phyloP scores from a whole-genome alignment of 148 eudicot species.

The Amaranthus cruentus region DNA sequence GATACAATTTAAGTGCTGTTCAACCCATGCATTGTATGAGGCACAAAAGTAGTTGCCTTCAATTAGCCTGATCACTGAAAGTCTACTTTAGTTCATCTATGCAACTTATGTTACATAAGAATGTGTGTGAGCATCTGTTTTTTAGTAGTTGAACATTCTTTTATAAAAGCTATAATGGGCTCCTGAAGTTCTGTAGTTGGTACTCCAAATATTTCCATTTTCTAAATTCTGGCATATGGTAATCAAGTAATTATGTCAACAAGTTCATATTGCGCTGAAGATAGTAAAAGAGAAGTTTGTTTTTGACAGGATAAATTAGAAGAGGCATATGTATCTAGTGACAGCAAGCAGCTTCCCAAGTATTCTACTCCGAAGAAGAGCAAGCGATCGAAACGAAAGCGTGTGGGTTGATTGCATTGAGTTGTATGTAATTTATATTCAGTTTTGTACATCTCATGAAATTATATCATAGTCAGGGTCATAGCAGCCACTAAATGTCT shows the following conservation, averaged over 20 bases:
- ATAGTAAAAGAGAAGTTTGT: neutral
- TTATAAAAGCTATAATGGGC: neutral
- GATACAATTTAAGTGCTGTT: no score
- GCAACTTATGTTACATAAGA: neutral
- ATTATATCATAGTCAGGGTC: slow-evolving; percentile 32
- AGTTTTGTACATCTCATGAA: slow-evolving; percentile 37
- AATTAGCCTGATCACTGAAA: neutral
- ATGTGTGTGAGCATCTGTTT: neutral
- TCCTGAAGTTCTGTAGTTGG: neutral
- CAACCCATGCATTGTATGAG: no score
- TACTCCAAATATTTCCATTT: neutral
- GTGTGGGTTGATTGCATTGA: slow-evolving; percentile 50
- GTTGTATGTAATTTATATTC: slow-evolving; percentile 39
- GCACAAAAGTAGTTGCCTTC: neutral
- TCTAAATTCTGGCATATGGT: neutral
- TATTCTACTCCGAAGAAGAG: slow-evolving; percentile 69
- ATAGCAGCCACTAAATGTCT: slow-evolving; percentile 41
- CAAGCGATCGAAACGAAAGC: slow-evolving; percentile 90
- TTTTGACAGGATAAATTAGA: slow-evolving; percentile 47
- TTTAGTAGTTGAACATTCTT: neutral
- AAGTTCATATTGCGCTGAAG: slow-evolving; percentile 1
- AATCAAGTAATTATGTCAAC: neutral
- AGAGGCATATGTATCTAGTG: slow-evolving; percentile 65
- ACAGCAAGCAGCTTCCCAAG: slow-evolving; percentile 55
- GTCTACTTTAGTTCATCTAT: neutral